phyloP scores from a whole-genome alignment of 352 stramenopile genomes.

The Peronospora belbahrii region DNA sequence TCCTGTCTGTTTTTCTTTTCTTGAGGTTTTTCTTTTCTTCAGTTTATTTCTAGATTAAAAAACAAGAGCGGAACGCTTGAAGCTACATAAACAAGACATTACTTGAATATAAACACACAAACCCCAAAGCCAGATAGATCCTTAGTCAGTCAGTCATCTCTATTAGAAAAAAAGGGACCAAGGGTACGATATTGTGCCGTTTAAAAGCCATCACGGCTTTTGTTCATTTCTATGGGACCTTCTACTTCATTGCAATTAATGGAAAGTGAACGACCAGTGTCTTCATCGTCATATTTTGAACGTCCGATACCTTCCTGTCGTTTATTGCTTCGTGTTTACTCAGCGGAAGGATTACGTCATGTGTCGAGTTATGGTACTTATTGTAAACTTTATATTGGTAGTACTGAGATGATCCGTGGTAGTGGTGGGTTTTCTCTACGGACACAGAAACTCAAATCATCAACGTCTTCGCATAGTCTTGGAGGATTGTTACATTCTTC shows the following conservation, averaged over 20 bases:
- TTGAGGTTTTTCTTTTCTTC: no score
- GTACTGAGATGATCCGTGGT: slow-evolving; percentile 37
- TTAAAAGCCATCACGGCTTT: neutral
- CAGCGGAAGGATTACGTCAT: slow-evolving; percentile 48
- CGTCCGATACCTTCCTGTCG: slow-evolving; percentile 16
- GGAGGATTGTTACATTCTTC: slow-evolving; percentile 13
- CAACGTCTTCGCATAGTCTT: slow-evolving; percentile 22
- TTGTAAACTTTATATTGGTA: slow-evolving; percentile 64
- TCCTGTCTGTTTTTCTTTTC: neutral
- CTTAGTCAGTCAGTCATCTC: no score
- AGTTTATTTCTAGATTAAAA: no score
- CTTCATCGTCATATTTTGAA: slow-evolving; percentile 31
- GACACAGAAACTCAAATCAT: slow-evolving; percentile 23
- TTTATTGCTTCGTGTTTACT: slow-evolving; percentile 58
- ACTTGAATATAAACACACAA: no score
- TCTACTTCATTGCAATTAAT: slow-evolving; percentile 13
- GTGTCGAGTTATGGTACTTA: slow-evolving; percentile 66
- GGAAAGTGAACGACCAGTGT: slow-evolving; percentile 31
- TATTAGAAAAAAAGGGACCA: no score
- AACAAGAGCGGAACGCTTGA: no score
- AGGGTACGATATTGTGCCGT: no score
- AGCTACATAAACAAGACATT: no score
- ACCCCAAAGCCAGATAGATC: no score
- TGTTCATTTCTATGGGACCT: slow-evolving; percentile 10
- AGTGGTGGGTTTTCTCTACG: slow-evolving; percentile 34